Evolutionary conservation across 2,329 filamentous ascomycete species (phyloP), one percentile per base, ranked within the genome.

Genomic region (Trichothecium sympodiale): DNA sequence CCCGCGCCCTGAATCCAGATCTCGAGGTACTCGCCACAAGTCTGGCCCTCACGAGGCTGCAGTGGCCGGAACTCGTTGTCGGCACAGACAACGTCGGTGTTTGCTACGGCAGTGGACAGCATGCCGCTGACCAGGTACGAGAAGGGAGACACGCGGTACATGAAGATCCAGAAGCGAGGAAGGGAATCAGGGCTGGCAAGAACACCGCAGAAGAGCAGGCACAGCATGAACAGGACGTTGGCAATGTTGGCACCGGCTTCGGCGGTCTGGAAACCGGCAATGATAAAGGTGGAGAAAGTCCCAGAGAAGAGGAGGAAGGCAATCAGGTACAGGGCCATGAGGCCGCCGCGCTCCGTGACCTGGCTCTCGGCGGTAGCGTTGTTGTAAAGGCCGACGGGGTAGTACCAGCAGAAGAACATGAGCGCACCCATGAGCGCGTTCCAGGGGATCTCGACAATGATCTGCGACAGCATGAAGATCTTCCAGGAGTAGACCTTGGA

Each of bases 401-500:
- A 94, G 65, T 94, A 94, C 74, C 83, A 89, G 54, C 69, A 78
- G 50, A 85, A 69, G 65, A 68, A 94, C 63, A 88, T 80, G 44
- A 93, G 60, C n/a, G 79, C 68, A 4, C 77, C 74, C 69, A 83
- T 80, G 30, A 91, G 58, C 0, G 77, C 71, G 53, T 93, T 86
- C 79, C 83, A 94, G 0, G 86, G 84, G 3, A 94, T 62, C 55
- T 94, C 88, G 40, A 89, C 84, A 20, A 87, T 61, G 43, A 94
- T 82, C 55, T 88, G 83, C 39, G 80, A 77, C 20, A 89, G 63
- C 69, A 93, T 83, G 53, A 93, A 93, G 5, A 85, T 75, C 53
- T 82, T 77, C 86, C 85, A 93, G 35, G 76, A 77, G 57, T 93
- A 93, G 0, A 83, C 77, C 61, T 88, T 89, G 34, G 80, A 84